phyloP scores from a whole-genome alignment of 345 rosid genomes.

The Gossypioides kirkii region DNA sequence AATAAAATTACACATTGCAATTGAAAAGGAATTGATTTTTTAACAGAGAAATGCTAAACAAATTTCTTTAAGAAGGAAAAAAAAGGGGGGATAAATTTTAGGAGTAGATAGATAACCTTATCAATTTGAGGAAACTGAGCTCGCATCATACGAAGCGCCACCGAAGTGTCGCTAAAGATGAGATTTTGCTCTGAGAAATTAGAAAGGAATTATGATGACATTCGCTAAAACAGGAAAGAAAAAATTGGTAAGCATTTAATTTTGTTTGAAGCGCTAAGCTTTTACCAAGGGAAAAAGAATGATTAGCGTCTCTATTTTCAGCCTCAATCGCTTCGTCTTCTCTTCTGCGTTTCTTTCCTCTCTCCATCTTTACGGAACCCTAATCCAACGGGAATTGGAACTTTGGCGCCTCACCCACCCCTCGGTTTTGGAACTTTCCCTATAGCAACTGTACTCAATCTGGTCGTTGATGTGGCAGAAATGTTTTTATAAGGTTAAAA shows the following conservation, averaged over 20 bases:
- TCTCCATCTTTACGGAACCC: constrained; percentile 19
- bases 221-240: neutral
- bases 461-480: neutral
- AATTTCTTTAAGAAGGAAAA: neutral
- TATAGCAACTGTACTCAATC: neutral
- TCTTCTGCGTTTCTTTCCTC: constrained; percentile 19
- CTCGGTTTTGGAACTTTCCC: neutral
- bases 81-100: neutral
- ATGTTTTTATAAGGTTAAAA: neutral
- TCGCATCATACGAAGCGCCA: constrained; percentile 87
- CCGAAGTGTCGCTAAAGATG: constrained; percentile 70
- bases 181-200: constrained; percentile 58
- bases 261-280: neutral
- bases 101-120: constrained; percentile 40
- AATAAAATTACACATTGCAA: neutral
- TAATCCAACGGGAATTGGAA: neutral
- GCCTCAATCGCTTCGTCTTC: constrained; percentile 21
- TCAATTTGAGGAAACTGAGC: constrained; percentile 81
- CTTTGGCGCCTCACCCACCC: neutral
- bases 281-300: constrained; percentile 2
- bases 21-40: neutral
- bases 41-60: neutral
- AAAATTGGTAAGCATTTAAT: neutral
- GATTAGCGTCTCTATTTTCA: constrained; percentile 8
- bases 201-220: neutral